Base-by-base conservation (phyloP, 768 basidiomycete species). In the Russula vinacea region DNA sequence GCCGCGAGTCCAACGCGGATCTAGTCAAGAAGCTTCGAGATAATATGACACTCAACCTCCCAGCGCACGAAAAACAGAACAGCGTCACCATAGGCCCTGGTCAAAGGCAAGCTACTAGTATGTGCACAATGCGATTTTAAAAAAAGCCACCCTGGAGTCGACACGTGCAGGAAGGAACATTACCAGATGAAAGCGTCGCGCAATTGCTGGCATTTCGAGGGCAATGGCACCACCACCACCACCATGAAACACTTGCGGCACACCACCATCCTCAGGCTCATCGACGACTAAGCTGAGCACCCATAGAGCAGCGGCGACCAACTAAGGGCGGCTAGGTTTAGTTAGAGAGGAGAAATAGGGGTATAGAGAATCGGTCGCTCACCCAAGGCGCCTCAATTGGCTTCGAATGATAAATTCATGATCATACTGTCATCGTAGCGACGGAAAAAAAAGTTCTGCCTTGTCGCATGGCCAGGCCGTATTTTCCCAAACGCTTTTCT, bases 1-100 rank as follows among this genome's bases (percentile, higher is more conserved):
- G 32, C 39, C 47, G 10, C 7, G 44, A 14, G 32, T 37, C 56
- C 56, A 53, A 14, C 44, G 62, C 44, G 62, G 57, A 63, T 63
- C 62, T 35, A 26, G 14, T 58, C 26, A 37, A 44, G 62, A 58
- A 63, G 56, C 19, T n/a, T 53, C 42, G 33, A 53, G 33, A 45
- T 45, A 22, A n/a, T 3, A 19, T 16, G 37, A 40, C n/a, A n/a
- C 44, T 22, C 44, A 45, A 29, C 51, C 13, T 45, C 22, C 40
- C 56, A 63, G 56, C 58, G 52, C 19, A 45, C 2, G 32, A 63
- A 35, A 11, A 51, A 35, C 22, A 53, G 16, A 5, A 37, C 16
- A 13, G 35, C 7, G 11, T 26, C 49, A 9, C 56, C 54, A 52
- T 29, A 29, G 29, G 29, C 29, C 29, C 29, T 29, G 29, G 29